Conservation (phyloP, 805 yeast species). For the Suhomyces xylopsoci region DNA sequence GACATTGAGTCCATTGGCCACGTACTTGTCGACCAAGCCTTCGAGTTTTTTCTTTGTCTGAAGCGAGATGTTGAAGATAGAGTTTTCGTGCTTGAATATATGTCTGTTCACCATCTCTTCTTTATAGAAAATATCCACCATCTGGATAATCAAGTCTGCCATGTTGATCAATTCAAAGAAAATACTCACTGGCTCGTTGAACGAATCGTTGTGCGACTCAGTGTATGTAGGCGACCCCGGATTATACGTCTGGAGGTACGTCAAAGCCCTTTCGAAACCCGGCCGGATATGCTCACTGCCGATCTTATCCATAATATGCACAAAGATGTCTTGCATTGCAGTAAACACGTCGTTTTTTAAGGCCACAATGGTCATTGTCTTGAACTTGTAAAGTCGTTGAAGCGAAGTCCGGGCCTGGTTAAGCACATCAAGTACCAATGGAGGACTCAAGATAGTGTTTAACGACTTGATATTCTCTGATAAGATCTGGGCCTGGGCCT, state of each 20-base stretch:
- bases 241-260: conserved; percentile 65
- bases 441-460: conserved; percentile 74
- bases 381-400: conserved; percentile 47
- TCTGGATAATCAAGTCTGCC: conserved; percentile 89
- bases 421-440: conserved; percentile 67
- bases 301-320: conserved; percentile 57
- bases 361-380: conserved; percentile 32
- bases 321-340: conserved; percentile 61
- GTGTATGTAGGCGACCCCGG: conserved; percentile 44
- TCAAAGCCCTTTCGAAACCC: conserved; percentile 81
- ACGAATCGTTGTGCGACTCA: conserved; percentile 25
- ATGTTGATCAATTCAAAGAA: conserved; percentile 89
- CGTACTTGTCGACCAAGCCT: conserved; percentile 75
- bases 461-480: conserved; percentile 72
- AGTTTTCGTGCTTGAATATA: conserved; percentile 66
- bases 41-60: conserved; percentile 82
- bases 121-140: conserved; percentile 86
- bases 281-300: conserved; percentile 74
- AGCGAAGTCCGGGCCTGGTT: conserved; percentile 66
- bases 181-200: conserved; percentile 79
- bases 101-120: conserved; percentile 65
- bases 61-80: conserved; percentile 73
- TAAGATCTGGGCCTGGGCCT: conserved; percentile 76
- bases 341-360: conserved; percentile 32
- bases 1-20: conserved; percentile 89